Evolutionary conservation across 768 basidiomycete genomes (phyloP).

Genomic region (Boletus coccyginus): DNA sequence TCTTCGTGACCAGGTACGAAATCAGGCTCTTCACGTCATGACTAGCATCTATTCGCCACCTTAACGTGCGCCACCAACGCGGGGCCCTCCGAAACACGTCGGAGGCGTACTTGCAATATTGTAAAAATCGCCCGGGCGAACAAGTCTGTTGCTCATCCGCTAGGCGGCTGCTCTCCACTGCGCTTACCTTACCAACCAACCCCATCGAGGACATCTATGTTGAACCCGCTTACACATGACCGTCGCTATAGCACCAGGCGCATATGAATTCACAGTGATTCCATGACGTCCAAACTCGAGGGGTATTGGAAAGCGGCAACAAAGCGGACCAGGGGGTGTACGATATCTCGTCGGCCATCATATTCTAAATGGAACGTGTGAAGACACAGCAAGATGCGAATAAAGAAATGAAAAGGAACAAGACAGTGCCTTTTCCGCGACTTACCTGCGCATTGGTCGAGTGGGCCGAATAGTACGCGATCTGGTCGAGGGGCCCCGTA

Average conservation of each 20-base stretch:
- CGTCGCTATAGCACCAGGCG: constrained; percentile 29
- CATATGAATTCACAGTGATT: constrained; percentile 31
- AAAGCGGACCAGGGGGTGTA: constrained; percentile 4
- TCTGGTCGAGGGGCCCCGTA: constrained; percentile 1
- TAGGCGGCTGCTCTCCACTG: neutral
- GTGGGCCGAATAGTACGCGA: constrained; percentile 13
- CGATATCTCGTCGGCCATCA: constrained; percentile 4
- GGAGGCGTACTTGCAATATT: neutral
- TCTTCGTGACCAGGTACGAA: constrained; percentile 32
- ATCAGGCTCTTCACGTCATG: constrained; percentile 27
- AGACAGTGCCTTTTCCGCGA: neutral
- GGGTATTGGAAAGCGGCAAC: constrained; percentile 10
- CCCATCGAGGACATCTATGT: neutral
- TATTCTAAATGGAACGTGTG: neutral
- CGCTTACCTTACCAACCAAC: neutral
- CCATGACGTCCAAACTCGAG: constrained; percentile 25
- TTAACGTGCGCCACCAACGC: neutral
- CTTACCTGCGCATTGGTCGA: constrained; percentile 17
- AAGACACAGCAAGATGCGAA: neutral
- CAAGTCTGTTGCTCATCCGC: neutral
- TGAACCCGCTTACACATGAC: constrained; percentile 15
- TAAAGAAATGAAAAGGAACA: neutral
- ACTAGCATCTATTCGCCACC: neutral
- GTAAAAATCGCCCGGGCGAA: neutral
- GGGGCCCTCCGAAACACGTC: neutral